Evolutionary conservation across 163 green algal species (phyloP).

Genomic region (Chlamydomonas reinhardtii): DNA sequence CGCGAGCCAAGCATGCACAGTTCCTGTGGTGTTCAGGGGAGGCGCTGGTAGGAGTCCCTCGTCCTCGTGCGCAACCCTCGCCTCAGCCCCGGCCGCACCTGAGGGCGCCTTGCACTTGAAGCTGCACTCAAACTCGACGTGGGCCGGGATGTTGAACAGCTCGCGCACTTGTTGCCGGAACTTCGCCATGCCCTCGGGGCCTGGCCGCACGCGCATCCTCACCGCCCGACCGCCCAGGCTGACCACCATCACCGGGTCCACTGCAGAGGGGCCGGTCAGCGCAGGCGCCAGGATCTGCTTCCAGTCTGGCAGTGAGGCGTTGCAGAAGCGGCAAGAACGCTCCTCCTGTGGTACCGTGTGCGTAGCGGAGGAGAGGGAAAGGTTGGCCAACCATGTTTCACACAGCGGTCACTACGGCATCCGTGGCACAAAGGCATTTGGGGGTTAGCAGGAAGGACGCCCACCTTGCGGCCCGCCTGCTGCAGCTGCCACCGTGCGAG

Average conservation of each 20-base stretch:
- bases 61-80: no score
- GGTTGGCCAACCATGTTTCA: no score
- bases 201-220: slow-evolving; percentile 50
- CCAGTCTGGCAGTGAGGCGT: slow-evolving; percentile 48
- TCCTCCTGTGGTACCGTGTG: slow-evolving; percentile 43
- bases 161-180: slow-evolving; percentile 54
- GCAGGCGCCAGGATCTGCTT: slow-evolving; percentile 27
- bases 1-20: no score
- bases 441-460: not conserved
- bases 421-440: no score
- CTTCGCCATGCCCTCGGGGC: slow-evolving; percentile 48
- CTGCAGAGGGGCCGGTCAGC: not conserved
- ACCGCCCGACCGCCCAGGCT: slow-evolving; percentile 34
- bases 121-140: slow-evolving; percentile 58
- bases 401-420: no score
- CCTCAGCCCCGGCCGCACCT: not conserved
- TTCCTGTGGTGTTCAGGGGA: no score
- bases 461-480: slow-evolving; percentile 36
- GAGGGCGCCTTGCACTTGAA: slow-evolving; percentile 45
- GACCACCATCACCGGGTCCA: slow-evolving; percentile 48
- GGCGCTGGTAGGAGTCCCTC: no score
- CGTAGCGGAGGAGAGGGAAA: no score
- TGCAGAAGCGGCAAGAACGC: slow-evolving; percentile 50
- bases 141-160: slow-evolving; percentile 60
- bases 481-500: slow-evolving; percentile 46